Conservation (phyloP, 2,329 filamentous ascomycete species). For the Thielaviopsis musarum region DNA sequence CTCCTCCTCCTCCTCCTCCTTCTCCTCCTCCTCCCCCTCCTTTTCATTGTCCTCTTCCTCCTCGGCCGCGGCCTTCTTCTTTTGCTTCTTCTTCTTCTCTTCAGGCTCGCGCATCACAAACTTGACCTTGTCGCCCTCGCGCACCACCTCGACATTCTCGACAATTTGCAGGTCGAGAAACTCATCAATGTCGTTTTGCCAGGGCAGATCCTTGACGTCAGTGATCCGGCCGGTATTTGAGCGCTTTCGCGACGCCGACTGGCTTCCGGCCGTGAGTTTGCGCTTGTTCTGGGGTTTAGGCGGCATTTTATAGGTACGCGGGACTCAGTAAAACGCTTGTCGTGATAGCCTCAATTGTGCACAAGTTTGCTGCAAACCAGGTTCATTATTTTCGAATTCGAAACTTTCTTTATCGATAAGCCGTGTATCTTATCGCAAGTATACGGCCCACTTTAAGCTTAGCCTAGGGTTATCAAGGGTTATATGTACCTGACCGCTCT, state of each 20-base stretch:
- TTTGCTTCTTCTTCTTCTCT: conserved; percentile 6
- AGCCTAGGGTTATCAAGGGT: neutral
- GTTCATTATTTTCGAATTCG: neutral
- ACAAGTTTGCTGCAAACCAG: neutral
- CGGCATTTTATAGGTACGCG: neutral
- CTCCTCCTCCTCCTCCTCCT: conserved; percentile 44
- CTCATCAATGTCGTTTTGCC: conserved; percentile 73
- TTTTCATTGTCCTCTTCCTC: conserved; percentile 22
- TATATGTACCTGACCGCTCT: neutral
- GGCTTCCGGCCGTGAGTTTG: neutral
- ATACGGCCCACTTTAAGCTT: neutral
- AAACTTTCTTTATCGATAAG: conserved; percentile 3
- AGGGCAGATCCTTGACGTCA: conserved; percentile 32
- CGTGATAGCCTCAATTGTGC: neutral
- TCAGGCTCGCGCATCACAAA: conserved; percentile 30
- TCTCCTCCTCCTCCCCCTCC: conserved; percentile 40
- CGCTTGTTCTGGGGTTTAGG: conserved; percentile 5
- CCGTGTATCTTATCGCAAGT: neutral
- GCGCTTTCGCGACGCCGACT: conserved; percentile 2
- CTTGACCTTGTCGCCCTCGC: conserved; percentile 39
- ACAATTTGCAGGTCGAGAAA: conserved; percentile 89
- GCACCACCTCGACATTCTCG: conserved; percentile 74
- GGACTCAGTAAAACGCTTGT: neutral
- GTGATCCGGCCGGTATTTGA: conserved; percentile 21
- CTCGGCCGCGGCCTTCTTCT: conserved; percentile 14